Percentiles rank a stretch among this genome's conserved stretches.
These are phyloP conservation scores for Alternaria consortialis DNA, from an alignment of 2,329 filamentous ascomycete species.

Conservation along the genomic window DNA sequence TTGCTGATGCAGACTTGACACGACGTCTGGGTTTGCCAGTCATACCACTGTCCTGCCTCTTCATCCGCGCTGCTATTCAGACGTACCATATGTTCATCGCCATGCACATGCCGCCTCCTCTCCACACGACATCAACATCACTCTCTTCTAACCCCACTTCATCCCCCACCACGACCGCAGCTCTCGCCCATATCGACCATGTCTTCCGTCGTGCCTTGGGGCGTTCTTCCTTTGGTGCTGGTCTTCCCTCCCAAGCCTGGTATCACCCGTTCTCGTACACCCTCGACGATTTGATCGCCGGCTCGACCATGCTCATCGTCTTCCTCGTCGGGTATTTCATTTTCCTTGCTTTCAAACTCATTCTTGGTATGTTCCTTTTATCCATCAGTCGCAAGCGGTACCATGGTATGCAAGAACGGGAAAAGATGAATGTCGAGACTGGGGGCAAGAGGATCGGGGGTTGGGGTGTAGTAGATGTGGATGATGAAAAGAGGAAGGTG, in stretches of 20 bases:
- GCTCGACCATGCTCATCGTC: constrained; percentile 83
- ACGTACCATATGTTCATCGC: constrained; percentile 99
- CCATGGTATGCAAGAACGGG: constrained; percentile 77
- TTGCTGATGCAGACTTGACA: constrained; percentile 87
- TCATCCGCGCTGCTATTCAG: constrained; percentile 92
- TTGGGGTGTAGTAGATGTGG: constrained; percentile 86
- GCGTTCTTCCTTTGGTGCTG: constrained; percentile 69
- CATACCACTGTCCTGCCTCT: constrained; percentile 90
- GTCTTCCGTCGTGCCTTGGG: constrained; percentile 81
- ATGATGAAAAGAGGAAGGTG: constrained; percentile 84
- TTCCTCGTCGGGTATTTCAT: constrained; percentile 87
- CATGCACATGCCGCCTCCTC: constrained; percentile 79
- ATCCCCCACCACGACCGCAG: constrained; percentile 78
- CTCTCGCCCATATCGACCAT: constrained; percentile 79
- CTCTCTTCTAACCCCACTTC: constrained; percentile 65
- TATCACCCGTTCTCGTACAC: constrained; percentile 58
- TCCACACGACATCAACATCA: constrained; percentile 72
- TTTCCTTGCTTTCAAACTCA: constrained; percentile 79
- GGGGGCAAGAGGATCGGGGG: constrained; percentile 80
- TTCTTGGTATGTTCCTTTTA: constrained; percentile 87
- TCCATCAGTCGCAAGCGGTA: constrained; percentile 83
- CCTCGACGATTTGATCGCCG: constrained; percentile 77
- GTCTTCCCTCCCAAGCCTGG: constrained; percentile 44
- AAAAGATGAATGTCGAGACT: constrained; percentile 66
- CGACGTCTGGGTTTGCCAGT: constrained; percentile 89